These are phyloP conservation scores for Botrytis byssoidea DNA, from an alignment of 2,329 filamentous ascomycete genomes.

Conservation along the genomic window DNA sequence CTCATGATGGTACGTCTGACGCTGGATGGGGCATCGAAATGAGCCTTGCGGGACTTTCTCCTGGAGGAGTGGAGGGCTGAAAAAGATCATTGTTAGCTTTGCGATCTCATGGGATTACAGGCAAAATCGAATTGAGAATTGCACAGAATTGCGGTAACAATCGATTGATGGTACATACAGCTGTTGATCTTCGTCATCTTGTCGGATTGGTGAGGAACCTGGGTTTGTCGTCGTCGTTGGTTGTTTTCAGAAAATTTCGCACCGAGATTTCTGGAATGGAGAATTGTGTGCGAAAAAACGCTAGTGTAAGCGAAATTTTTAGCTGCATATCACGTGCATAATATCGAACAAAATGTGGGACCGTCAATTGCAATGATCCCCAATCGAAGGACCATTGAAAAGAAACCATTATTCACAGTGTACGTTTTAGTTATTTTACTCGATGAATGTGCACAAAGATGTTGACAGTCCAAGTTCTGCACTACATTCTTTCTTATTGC, in stretches of 20 bases:
- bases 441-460: too few relatives aligned
- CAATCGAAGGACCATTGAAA: not conserved
- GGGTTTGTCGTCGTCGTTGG: constrained; percentile 22
- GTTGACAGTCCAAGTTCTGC: not conserved
- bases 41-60: constrained; percentile 98
- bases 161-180: constrained; percentile 43
- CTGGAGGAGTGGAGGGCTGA: constrained; percentile 74
- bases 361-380: not conserved
- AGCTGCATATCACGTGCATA: not conserved
- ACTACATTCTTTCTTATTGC: too few relatives aligned
- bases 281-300: constrained; percentile 15
- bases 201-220: constrained; percentile 38
- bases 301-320: constrained; percentile 14
- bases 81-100: constrained; percentile 24
- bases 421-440: not conserved
- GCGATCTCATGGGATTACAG: not conserved
- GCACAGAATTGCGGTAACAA: constrained; percentile 1
- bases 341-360: not conserved
- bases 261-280: not conserved
- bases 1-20: constrained; percentile 96
- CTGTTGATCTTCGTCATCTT: constrained; percentile 72
- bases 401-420: not conserved
- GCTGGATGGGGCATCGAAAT: constrained; percentile 94
- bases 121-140: not conserved
- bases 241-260: constrained; percentile 7